A percentile compares a stretch with the other conserved stretches of the same genome.
These are phyloP conservation scores for Arthrobotrys conoides DNA, from an alignment of 2,329 filamentous ascomycete genomes.

Conservation along the genomic window DNA sequence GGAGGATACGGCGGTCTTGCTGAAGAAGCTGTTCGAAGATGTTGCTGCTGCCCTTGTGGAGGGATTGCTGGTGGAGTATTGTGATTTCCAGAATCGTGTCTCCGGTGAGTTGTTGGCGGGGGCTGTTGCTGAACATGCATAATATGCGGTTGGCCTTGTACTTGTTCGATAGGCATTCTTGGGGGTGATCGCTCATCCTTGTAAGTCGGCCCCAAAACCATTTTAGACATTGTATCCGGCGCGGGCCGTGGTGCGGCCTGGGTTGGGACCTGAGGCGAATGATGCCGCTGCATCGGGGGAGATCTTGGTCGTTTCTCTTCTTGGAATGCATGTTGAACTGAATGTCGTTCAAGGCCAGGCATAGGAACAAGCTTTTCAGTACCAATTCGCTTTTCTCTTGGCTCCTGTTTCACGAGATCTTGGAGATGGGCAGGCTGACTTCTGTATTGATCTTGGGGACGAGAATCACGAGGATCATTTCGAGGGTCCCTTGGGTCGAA, in stretches of 20 bases:
- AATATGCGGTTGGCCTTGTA: conserved; percentile 27
- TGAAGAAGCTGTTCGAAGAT: conserved; percentile 21
- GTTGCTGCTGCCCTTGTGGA: conserved; percentile 28
- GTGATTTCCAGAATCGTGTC: conserved; percentile 48
- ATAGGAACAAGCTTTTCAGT: conserved; percentile 48
- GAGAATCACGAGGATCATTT: conserved; percentile 30
- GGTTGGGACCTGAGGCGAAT: conserved; percentile 33
- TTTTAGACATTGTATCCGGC: conserved; percentile 41
- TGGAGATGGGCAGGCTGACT: conserved; percentile 40
- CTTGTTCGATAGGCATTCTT: conserved; percentile 51
- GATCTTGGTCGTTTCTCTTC: conserved; percentile 51
- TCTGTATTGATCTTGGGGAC: conserved; percentile 50
- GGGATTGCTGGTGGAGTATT: conserved; percentile 33
- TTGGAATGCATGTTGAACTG: conserved; percentile 38
- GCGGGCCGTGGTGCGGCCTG: conserved; percentile 20
- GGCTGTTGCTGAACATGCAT: conserved; percentile 54
- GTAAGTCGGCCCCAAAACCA: conserved; percentile 39
- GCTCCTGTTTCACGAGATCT: conserved; percentile 52
- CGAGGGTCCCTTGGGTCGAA: conserved; percentile 32
- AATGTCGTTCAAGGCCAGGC: conserved; percentile 41
- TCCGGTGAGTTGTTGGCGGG: conserved; percentile 45
- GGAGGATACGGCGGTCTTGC: conserved; percentile 17
- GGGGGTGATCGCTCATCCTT: conserved; percentile 51
- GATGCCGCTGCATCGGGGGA: conserved; percentile 34
- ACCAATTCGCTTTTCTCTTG: conserved; percentile 43